Conservation (phyloP, 441 rosid species). For the Brassica hybrid region DNA sequence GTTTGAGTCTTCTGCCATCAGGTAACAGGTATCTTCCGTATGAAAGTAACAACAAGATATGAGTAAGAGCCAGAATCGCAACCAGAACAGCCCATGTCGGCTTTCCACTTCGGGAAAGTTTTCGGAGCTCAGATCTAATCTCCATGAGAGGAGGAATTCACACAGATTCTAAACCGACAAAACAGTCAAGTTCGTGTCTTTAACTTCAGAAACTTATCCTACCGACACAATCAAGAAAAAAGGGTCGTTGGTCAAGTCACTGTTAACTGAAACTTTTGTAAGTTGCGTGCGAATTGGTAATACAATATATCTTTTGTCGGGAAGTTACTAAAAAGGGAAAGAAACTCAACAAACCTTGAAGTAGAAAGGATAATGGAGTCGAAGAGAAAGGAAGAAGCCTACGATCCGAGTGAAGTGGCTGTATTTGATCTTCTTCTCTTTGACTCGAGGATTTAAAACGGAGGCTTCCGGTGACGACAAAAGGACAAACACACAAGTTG, state of each 20-base stretch:
- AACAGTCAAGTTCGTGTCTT: conserved; percentile 10
- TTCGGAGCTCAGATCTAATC: conserved; percentile 42
- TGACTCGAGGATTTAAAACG: neutral
- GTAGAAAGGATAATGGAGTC: neutral
- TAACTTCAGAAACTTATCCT: conserved; percentile 11
- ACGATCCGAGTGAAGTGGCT: conserved; percentile 29
- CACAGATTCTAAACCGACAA: conserved; percentile 25
- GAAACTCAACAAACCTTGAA: conserved; percentile 8
- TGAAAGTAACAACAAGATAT: conserved; percentile 57
- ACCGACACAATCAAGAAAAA: conserved; percentile 26
- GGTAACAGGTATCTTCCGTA: conserved; percentile 56
- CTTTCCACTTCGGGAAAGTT: conserved; percentile 48
- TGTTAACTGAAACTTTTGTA: neutral
- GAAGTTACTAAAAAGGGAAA: neutral
- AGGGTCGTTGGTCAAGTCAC: neutral
- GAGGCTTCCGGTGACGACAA: neutral
- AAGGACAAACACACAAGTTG: too few species aligned
- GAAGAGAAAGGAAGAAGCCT: conserved; percentile 2
- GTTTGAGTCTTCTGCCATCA: conserved; percentile 67
- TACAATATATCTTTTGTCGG: neutral
- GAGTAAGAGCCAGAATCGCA: conserved; percentile 59
- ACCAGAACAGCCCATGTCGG: conserved; percentile 52
- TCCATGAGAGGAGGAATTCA: conserved; percentile 49
- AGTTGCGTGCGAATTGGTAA: too few species aligned
- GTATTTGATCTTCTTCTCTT: conserved; percentile 12